Conservation (phyloP, 306 rosid species). For the Purshia tridentata region DNA sequence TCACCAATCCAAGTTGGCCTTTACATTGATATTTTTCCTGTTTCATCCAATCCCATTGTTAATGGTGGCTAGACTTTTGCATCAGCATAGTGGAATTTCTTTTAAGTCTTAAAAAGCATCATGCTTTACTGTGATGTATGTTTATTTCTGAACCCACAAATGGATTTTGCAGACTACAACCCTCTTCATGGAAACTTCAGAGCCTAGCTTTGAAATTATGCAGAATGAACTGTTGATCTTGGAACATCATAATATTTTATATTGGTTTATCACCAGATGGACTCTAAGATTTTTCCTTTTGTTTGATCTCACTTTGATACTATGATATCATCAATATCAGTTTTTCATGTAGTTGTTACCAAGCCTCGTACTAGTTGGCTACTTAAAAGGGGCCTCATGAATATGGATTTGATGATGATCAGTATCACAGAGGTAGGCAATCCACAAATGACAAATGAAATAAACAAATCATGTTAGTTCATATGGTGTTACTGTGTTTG, state of each 20-base stretch:
- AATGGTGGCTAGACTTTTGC: constrained; percentile 34
- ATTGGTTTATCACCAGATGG: neutral
- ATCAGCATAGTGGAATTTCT: constrained; percentile 19
- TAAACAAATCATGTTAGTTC: constrained; percentile 8
- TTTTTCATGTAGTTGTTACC: neutral
- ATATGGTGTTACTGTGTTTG: constrained; percentile 29
- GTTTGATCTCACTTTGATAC: neutral
- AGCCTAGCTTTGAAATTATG: constrained; percentile 17
- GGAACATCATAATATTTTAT: neutral
- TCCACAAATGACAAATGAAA: constrained; percentile 25
- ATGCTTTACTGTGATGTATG: constrained; percentile 19
- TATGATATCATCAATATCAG: neutral
- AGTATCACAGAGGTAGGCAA: constrained; percentile 21
- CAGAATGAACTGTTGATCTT: constrained; percentile 1
- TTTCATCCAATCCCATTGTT: constrained; percentile 24
- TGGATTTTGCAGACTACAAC: neutral
- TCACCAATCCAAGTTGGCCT: constrained; percentile 14
- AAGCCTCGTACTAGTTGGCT: neutral
- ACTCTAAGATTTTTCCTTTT: neutral
- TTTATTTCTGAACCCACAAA: neutral
- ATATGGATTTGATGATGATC: constrained; percentile 24
- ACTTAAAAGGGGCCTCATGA: constrained; percentile 1
- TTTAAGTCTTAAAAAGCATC: constrained; percentile 33
- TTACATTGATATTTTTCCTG: constrained; percentile 12
- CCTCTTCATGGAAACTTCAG: constrained; percentile 1